Conservation (phyloP, 2,329 filamentous ascomycete species). For the Penicillium sp. region DNA sequence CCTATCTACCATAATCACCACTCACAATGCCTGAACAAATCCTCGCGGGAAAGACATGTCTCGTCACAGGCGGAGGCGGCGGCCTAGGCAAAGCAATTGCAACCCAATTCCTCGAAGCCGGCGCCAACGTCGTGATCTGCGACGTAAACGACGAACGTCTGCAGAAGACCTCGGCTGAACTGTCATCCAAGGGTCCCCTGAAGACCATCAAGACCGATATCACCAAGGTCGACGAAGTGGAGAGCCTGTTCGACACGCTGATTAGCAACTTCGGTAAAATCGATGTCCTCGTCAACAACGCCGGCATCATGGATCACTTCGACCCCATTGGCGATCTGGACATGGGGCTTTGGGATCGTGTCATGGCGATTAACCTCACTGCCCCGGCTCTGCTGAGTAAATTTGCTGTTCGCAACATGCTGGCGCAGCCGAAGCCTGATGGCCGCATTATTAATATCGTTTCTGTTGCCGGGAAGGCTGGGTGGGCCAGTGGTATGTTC, state of each 20-base stretch:
- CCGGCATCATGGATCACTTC: conserved; percentile 57
- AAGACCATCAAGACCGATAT: conserved; percentile 37
- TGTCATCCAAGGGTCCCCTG: conserved; percentile 19
- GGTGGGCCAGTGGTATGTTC: conserved; percentile 39
- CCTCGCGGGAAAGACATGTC: conserved; percentile 25
- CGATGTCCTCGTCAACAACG: conserved; percentile 60
- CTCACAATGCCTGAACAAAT: conserved; percentile 16
- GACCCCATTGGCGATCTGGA: conserved; percentile 50
- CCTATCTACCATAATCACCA: background rate
- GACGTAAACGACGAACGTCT: conserved; percentile 34
- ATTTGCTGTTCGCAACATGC: conserved; percentile 49
- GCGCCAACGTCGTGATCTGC: conserved; percentile 39
- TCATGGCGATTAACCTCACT: conserved; percentile 57
- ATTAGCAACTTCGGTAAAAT: conserved; percentile 42
- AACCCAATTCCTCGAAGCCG: conserved; percentile 30
- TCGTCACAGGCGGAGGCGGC: conserved; percentile 37
- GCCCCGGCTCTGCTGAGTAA: conserved; percentile 54
- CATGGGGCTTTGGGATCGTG: conserved; percentile 50
- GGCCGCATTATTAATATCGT: conserved; percentile 55
- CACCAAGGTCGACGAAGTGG: conserved; percentile 33
- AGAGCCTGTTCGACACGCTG: conserved; percentile 36
- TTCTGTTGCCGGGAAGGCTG: conserved; percentile 46
- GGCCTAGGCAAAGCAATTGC: conserved; percentile 40
- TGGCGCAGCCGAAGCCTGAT: conserved; percentile 33
- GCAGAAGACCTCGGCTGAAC: conserved; percentile 18